phyloP scores from a whole-genome alignment of 805 yeast species.

The fission yeast (Schizosaccharomyces pombe) region DNA sequence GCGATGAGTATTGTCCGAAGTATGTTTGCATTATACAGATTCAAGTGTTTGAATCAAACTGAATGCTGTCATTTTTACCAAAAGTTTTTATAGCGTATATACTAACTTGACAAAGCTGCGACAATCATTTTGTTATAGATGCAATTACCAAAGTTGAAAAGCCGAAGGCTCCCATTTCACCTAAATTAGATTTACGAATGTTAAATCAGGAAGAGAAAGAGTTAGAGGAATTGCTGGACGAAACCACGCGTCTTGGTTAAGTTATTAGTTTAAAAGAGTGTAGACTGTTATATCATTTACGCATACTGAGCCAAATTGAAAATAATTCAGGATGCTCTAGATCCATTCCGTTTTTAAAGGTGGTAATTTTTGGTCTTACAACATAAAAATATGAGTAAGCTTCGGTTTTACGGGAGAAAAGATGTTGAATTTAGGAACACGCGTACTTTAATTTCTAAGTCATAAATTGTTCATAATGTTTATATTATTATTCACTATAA shows the following conservation, averaged over 20 bases:
- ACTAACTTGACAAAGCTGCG: not conserved
- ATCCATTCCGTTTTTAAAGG: too few relatives aligned
- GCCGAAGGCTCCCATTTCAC: not conserved
- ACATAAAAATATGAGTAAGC: too few relatives aligned
- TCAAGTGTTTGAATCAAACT: not conserved
- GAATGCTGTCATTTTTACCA: not conserved
- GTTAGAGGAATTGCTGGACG: not conserved
- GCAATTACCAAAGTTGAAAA: not conserved
- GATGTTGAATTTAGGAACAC: too few relatives aligned
- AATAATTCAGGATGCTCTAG: too few relatives aligned
- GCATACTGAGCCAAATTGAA: too few relatives aligned
- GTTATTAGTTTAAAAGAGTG: too few relatives aligned
- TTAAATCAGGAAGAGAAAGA: not conserved
- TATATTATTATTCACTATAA: too few relatives aligned
- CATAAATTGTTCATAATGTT: too few relatives aligned
- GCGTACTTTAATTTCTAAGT: too few relatives aligned
- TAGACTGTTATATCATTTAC: too few relatives aligned
- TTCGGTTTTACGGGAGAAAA: too few relatives aligned
- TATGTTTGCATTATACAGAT: conserved; percentile 14
- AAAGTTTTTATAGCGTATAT: not conserved
- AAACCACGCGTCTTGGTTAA: not conserved
- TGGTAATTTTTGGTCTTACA: too few relatives aligned
- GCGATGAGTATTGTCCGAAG: conserved; percentile 17
- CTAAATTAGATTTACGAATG: not conserved
- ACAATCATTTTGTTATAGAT: not conserved